These are phyloP conservation scores for Globisporangium sylvaticum DNA, from an alignment of 352 stramenopile species.

Conservation along the genomic window DNA sequence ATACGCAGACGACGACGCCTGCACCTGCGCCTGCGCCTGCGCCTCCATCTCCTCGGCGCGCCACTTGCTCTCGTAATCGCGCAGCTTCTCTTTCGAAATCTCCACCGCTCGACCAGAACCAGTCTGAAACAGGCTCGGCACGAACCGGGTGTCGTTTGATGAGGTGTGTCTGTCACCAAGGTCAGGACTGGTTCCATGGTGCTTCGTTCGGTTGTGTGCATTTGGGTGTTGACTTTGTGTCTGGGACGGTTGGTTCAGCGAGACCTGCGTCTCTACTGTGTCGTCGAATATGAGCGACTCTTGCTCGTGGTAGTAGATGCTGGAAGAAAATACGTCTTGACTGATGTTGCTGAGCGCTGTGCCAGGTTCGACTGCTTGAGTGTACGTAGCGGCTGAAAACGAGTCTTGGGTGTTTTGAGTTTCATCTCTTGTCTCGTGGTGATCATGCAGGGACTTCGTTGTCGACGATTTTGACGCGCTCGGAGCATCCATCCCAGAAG, in stretches of 20 bases:
- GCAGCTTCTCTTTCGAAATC: slow-evolving; percentile 25
- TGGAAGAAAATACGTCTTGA: background rate
- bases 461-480: background rate
- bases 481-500: background rate
- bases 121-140: slow-evolving; percentile 26
- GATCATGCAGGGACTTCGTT: background rate
- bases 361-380: background rate
- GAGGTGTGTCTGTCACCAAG: no score
- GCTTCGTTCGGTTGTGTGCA: background rate
- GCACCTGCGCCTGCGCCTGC: no score
- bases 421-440: background rate
- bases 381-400: background rate
- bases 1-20: no score
- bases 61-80: slow-evolving; percentile 23
- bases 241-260: background rate
- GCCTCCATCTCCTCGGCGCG: slow-evolving; percentile 11
- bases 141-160: background rate
- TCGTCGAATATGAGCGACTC: background rate
- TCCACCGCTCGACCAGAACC: slow-evolving; percentile 25
- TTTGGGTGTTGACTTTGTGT: background rate
- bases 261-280: background rate
- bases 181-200: no score
- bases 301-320: background rate
- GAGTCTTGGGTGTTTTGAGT: background rate
- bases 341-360: background rate